These are phyloP conservation scores for Colletotrichum theobromicola DNA, from an alignment of 2,329 filamentous ascomycete species.

Conservation along the genomic window DNA sequence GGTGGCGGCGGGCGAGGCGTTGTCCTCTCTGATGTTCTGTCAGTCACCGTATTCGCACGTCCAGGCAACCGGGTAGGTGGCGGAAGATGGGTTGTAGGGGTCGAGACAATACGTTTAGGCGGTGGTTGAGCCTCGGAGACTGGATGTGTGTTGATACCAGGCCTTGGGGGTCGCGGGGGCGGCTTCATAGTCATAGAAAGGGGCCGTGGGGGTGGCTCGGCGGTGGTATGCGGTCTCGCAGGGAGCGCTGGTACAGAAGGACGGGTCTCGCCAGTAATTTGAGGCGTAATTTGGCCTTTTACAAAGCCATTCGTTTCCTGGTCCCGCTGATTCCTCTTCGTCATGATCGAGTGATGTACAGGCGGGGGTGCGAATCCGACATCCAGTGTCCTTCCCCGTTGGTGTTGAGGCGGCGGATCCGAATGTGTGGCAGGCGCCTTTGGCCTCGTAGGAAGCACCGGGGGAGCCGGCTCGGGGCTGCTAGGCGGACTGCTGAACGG, in stretches of 20 bases:
- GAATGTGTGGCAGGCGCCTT: conserved; percentile 24
- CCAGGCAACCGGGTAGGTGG: conserved; percentile 30
- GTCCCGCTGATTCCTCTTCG: conserved; percentile 49
- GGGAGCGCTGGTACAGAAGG: conserved; percentile 48
- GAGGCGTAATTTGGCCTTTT: conserved; percentile 42
- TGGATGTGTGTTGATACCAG: conserved; percentile 30
- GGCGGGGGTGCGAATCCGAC: conserved; percentile 56
- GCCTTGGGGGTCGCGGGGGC: conserved; percentile 50
- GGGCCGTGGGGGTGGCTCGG: conserved; percentile 34
- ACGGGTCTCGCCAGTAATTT: conserved; percentile 47
- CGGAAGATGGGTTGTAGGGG: conserved; percentile 20
- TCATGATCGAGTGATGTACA: conserved; percentile 52
- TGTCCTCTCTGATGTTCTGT: conserved; percentile 45
- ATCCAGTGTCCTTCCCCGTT: conserved; percentile 37
- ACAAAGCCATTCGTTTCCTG: conserved; percentile 44
- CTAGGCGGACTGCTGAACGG: conserved; percentile 88
- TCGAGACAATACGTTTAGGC: conserved; percentile 28
- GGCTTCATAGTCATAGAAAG: conserved; percentile 37
- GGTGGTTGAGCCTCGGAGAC: conserved; percentile 26
- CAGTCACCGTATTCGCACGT: conserved; percentile 44
- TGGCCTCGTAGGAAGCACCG: conserved; percentile 54
- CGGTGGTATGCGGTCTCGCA: conserved; percentile 45
- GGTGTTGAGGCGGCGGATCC: conserved; percentile 23
- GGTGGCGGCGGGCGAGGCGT: conserved; percentile 28
- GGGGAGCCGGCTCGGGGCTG: conserved; percentile 63